Conservation (phyloP, 257 asterid species). For the Sherardia arvensis region DNA sequence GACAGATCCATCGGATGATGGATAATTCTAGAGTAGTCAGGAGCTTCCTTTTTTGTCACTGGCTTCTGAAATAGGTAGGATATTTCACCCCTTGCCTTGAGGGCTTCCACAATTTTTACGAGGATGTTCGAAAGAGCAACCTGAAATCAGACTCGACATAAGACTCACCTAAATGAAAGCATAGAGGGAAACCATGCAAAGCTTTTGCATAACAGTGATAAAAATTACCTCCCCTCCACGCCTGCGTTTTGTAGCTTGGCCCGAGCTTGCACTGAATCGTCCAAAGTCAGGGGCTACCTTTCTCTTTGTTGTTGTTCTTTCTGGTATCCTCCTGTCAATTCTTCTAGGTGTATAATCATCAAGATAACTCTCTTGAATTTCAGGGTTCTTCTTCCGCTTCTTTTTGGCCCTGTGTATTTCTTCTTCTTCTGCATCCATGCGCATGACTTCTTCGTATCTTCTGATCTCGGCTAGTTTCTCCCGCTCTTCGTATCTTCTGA, state of each 20-base stretch:
- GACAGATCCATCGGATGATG: conserved; percentile 84
- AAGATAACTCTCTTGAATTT: conserved; percentile 50
- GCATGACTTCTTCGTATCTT: conserved; percentile 60
- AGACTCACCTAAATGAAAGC: not conserved
- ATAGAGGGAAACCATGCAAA: not conserved
- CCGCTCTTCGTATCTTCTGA: conserved; percentile 51
- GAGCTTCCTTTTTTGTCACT: conserved; percentile 88
- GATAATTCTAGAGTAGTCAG: conserved; percentile 59
- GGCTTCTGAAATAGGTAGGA: conserved; percentile 82
- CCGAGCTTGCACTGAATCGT: conserved; percentile 35
- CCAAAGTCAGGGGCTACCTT: conserved; percentile 45
- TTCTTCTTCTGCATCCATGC: conserved; percentile 93
- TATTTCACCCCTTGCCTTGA: conserved; percentile 47
- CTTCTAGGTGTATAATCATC: conserved; percentile 64
- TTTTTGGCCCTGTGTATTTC: conserved; percentile 58
- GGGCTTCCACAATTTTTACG: conserved; percentile 63
- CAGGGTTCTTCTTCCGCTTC: conserved; percentile 61
- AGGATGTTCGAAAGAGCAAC: conserved; percentile 80
- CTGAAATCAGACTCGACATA: conserved; percentile 27
- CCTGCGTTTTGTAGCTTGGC: conserved; percentile 72
- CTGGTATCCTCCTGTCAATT: conserved; percentile 63
- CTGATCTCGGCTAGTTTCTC: conserved; percentile 57
- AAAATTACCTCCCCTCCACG: conserved; percentile 87
- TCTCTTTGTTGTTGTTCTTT: conserved; percentile 47
- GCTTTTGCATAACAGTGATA: not conserved